Base-by-base conservation (phyloP, 1,284 basidiomycete species). In the Coniophora puteana region DNA sequence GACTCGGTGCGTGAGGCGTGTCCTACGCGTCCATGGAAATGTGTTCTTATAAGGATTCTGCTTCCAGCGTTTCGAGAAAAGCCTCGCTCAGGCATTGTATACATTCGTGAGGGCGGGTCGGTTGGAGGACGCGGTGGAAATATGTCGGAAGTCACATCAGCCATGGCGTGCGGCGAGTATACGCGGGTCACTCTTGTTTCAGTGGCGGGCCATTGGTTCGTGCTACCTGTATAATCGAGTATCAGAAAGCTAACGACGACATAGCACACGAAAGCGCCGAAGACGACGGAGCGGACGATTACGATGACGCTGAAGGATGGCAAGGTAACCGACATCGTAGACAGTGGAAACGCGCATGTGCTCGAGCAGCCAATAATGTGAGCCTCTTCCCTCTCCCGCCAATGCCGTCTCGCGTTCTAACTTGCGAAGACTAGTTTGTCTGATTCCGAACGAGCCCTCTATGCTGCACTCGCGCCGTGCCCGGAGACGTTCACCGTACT, bases 111-210 rank as follows among this genome's bases (percentile, higher is more conserved):
- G 92, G 24, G 81, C 86, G 4, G 95, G 95, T 13, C 72, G 84
- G 49, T 63, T 96, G 14, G 86, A 87, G 21, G 80, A 88, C 14
- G 94, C 93, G 0, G 71, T 94, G 8, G 84, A 89, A 28, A 66
- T 94, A 11, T 95, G 91, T 57, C 69, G 83, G 48, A 83, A 82
- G 53, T 85, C 89, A 0, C 84, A 92, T 47, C 89, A 95, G 51
- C 85, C 90, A 3, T 98, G 94, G 94, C 75, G 92, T 22, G 90
- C 91, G 1, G 90, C 90, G 0, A 88, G 83, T 43, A 78, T 95
- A 23, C 77, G 85, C 4, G 93, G 92, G 2, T 83, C 88, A 0
- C 59, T 78, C 25, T 55, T 89, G n/a, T 89, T 89, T 55, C 71
- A 74, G 33, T 92, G 89, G 83, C 71, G 70, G 33, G 72, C 75